These are phyloP conservation scores for Colletotrichum sp. DNA, from an alignment of 2,329 filamentous ascomycete species.

Conservation along the genomic window DNA sequence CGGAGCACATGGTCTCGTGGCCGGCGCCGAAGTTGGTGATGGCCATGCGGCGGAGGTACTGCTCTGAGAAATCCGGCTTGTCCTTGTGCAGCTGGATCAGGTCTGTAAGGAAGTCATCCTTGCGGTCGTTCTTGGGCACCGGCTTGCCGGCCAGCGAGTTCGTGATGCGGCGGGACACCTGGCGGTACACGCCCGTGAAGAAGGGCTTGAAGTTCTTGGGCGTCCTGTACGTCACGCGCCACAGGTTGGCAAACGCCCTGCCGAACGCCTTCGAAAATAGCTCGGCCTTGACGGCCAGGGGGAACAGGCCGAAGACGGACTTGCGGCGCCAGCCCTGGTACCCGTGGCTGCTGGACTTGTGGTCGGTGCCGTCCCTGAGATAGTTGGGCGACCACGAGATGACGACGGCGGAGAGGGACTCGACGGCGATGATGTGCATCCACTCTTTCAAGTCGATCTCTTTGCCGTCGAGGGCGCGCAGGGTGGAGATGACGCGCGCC, in stretches of 20 bases:
- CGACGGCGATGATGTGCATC: constrained; percentile 62
- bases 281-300: constrained; percentile 42
- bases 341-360: constrained; percentile 51
- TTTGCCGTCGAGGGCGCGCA: constrained; percentile 40
- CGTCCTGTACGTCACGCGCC: constrained; percentile 50
- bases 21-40: constrained; percentile 62
- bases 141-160: constrained; percentile 23
- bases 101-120: constrained; percentile 49
- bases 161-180: constrained; percentile 39
- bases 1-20: constrained; percentile 60
- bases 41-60: constrained; percentile 56
- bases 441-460: constrained; percentile 56
- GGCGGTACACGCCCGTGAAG: constrained; percentile 43
- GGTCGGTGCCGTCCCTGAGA: constrained; percentile 47
- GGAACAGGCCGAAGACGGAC: constrained; percentile 58
- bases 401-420: constrained; percentile 54
- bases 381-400: constrained; percentile 59
- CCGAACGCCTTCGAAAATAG: constrained; percentile 40
- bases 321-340: constrained; percentile 58
- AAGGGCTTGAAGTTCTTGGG: constrained; percentile 51
- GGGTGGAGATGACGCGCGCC: constrained; percentile 34
- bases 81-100: constrained; percentile 50
- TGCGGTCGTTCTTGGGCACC: constrained; percentile 29
- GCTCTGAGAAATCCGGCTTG: constrained; percentile 50
- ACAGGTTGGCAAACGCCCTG: constrained; percentile 45